Base-by-base conservation (phyloP, 2,329 filamentous ascomycete species). In the Fusarium begoniae region DNA sequence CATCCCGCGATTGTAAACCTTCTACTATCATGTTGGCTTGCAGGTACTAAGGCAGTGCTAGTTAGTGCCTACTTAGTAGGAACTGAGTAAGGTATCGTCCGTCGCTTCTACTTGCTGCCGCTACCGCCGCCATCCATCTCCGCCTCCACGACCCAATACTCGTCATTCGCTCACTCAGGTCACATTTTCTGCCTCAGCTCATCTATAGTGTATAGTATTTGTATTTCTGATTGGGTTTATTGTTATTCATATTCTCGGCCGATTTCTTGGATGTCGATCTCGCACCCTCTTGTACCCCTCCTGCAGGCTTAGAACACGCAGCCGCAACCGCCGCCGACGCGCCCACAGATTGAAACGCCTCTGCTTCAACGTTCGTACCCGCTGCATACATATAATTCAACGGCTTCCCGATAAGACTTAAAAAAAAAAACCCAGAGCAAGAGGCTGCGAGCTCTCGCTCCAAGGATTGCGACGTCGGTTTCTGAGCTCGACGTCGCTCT, bases 381-480 rank as follows among this genome's bases (percentile, higher is more conserved):
- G 56, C 71, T 28, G 68, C 69, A 66, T 60, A 62, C 66, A 50
- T 70, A 70, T 43, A 61, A 60, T 53, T 58, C 60, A 73, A 74
- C 69, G 60, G 58, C 57, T 50, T 51, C 48, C 32, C 61, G 58
- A 70, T 47, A 69, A 72, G 60, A 76, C 45, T 35, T 20, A 10
- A 40, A 40, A 18, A 18, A 18, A 18, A 41, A 6, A 30, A 41
- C 15, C 45, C 38, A 64, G 55, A 57, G 66, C 35, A 37, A 62
- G 59, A 72, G 64, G 67, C 61, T 54, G 61, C 50, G 64, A 56
- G 74, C 66, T 67, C 60, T 54, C 66, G 69, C 64, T 65, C 70
- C 59, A 60, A 71, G 72, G 66, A 59, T 64, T 60, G 69, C 74
- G 65, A 69, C 72, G 74, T 76, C 66, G 60, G 51, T 69, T 71